Evolutionary conservation across 441 rosid genomes (phyloP).

Genomic region (Syzygium malaccense): DNA sequence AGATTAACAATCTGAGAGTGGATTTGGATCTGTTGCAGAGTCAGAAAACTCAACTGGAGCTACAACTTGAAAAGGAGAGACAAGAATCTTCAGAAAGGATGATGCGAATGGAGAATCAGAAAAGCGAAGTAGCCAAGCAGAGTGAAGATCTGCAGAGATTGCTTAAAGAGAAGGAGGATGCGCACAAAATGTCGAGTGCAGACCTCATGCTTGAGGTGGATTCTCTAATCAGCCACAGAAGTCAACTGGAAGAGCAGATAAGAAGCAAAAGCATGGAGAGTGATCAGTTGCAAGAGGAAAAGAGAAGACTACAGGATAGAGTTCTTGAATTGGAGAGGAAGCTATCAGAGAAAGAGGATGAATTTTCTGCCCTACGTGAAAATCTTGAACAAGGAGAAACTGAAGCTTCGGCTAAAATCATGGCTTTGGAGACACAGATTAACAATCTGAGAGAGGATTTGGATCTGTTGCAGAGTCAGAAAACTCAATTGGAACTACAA

Average conservation of each 20-base stretch:
- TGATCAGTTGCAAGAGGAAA: slow-evolving; percentile 29
- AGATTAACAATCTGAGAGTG: slow-evolving; percentile 24
- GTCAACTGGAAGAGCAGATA: slow-evolving; percentile 40
- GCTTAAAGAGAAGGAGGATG: too few relatives aligned
- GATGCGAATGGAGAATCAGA: slow-evolving; percentile 26
- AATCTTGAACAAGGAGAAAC: slow-evolving; percentile 18
- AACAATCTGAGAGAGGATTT: slow-evolving; percentile 34
- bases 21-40: slow-evolving; percentile 37
- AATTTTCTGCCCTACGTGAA: slow-evolving; percentile 32
- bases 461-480: slow-evolving; percentile 33
- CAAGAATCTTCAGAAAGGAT: slow-evolving; percentile 31
- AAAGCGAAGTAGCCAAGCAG: slow-evolving; percentile 23
- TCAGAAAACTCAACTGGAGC: slow-evolving; percentile 32
- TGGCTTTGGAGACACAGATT: slow-evolving; percentile 24
- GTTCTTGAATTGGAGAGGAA: slow-evolving; percentile 20
- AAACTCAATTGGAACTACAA: slow-evolving; percentile 32
- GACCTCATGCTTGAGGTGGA: slow-evolving; percentile 33
- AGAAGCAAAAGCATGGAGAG: slow-evolving; percentile 26
- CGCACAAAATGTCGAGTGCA: not conserved
- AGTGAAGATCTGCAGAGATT: slow-evolving; percentile 41
- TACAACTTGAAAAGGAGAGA: slow-evolving; percentile 42
- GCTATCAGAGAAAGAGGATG: slow-evolving; percentile 22
- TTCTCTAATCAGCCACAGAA: slow-evolving; percentile 38
- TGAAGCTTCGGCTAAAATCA: slow-evolving; percentile 36
- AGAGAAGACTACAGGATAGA: slow-evolving; percentile 18